These are phyloP conservation scores for Phytophthora constricta DNA, from an alignment of 352 stramenopile genomes.

Conservation along the genomic window DNA sequence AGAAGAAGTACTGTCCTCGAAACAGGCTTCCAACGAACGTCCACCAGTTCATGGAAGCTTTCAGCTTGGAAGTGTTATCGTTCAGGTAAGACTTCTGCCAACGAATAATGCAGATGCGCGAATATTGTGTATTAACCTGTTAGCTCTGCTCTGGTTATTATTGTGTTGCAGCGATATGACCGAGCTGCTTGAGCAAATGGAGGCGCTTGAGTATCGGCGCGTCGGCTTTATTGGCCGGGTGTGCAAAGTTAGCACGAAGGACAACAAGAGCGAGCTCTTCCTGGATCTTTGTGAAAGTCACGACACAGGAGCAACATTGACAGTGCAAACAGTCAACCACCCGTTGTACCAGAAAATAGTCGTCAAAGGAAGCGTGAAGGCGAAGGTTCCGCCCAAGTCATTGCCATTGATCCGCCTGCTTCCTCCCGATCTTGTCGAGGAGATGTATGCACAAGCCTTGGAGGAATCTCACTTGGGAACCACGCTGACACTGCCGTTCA, in stretches of 20 bases:
- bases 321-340: constrained; percentile 27
- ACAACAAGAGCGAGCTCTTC: constrained; percentile 15
- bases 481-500: constrained; percentile 27
- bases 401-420: constrained; percentile 40
- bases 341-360: constrained; percentile 31
- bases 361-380: constrained; percentile 27
- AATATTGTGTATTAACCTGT: neutral
- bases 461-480: constrained; percentile 7
- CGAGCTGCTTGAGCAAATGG: constrained; percentile 18
- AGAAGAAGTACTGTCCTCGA: constrained; percentile 39
- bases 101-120: neutral
- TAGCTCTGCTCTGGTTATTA: constrained; percentile 9
- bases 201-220: constrained; percentile 38
- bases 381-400: constrained; percentile 13
- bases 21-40: constrained; percentile 27
- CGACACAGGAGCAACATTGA: constrained; percentile 23
- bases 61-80: constrained; percentile 26
- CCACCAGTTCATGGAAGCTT: constrained; percentile 35
- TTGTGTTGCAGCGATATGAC: constrained; percentile 28
- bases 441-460: constrained; percentile 23
- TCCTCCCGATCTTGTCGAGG: constrained; percentile 30
- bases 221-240: constrained; percentile 39
- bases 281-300: constrained; percentile 31
- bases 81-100: constrained; percentile 33
- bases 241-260: constrained; percentile 3